phyloP scores from a whole-genome alignment of 257 asterid species.

The Ehretia macrophylla region DNA sequence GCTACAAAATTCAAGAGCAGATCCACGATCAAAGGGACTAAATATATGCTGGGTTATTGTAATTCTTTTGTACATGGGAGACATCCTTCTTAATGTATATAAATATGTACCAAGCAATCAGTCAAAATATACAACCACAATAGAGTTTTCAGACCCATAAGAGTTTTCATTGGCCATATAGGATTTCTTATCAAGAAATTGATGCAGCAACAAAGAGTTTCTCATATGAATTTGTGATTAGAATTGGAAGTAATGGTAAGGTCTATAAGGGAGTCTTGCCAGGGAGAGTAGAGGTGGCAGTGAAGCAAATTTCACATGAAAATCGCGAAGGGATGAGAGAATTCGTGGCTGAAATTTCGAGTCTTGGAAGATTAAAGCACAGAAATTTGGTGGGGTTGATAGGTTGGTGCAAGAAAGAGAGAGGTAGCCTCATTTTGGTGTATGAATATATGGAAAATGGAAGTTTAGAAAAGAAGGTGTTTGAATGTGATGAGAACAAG shows the following conservation, averaged over 20 bases:
- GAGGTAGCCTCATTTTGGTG: constrained; percentile 50
- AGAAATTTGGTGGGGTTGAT: constrained; percentile 58
- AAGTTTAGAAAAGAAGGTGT: constrained; percentile 54
- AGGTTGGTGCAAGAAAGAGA: constrained; percentile 83
- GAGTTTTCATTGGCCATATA: constrained; percentile 90
- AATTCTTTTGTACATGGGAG: too few relatives aligned
- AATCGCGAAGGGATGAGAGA: constrained; percentile 48
- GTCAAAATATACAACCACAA: too few relatives aligned
- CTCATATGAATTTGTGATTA: constrained; percentile 57
- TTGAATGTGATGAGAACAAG: constrained; percentile 32
- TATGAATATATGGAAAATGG: constrained; percentile 80
- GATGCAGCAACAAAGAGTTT: constrained; percentile 60
- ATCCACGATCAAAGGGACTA: too few relatives aligned
- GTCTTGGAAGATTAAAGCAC: constrained; percentile 72
- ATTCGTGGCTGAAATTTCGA: constrained; percentile 64
- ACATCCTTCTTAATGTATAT: too few relatives aligned
- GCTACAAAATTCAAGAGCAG: too few relatives aligned
- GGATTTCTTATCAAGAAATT: constrained; percentile 56
- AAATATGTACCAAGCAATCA: too few relatives aligned
- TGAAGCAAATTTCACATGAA: constrained; percentile 58
- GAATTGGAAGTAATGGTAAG: constrained; percentile 65
- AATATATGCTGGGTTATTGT: too few relatives aligned
- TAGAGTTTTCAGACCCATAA: too few relatives aligned
- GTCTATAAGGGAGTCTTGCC: constrained; percentile 53
- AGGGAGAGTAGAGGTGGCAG: constrained; percentile 55